Evolutionary conservation across 2,329 filamentous ascomycete species (phyloP), one percentile per base, ranked within the genome.

Genomic region (Penicillium fuscoglaucum): DNA sequence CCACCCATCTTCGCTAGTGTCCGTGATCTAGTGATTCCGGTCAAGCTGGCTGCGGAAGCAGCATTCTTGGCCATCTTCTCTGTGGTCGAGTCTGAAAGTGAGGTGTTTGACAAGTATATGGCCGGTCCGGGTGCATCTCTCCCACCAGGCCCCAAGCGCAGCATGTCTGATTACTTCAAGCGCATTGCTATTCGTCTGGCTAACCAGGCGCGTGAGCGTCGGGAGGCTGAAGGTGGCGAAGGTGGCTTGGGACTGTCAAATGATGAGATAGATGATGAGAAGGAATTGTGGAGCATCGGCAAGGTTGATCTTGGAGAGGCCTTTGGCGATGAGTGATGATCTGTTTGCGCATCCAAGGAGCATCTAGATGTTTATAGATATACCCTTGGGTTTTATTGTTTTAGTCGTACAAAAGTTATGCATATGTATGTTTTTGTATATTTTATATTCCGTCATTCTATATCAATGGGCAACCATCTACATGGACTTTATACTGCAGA

Each of bases 161-260:
- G 89, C 74, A 97, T 99, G 89, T 84, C 88, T 59, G 95, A 99
- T 74, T 99, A 99, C 79, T 98, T 98, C 80, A 96, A 96, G 82
- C 83, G 95, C 43, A 90, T 99, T 63, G 91, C 91, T 1, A 75
- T 93, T 69, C 85, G 93, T 66, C 78, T 98, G 21, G 93, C 90
- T n/a, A 84, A 81, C 19, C 95, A 98, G 74, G 92, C 90, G 1
- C 84, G 91, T 61, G 95, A 99, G 79, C 84, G 95, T 67, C 90
- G 86, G 70, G 93, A 96, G 66, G 95, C 95, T 0, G 93, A 97
- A 73, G 93, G 93, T 61, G 95, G 93, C 8, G 84, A 88, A 58
- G 93, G 93, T 47, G 91, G 92, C 0, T 73, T 98, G 50, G 93
- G 93, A 0, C 74, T 99, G 68, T 90, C 89, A 35, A 92, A 90